Evolutionary conservation across 805 yeast species (phyloP), one percentile per base, ranked within the genome.

Genomic region (Yarrowia sp.): DNA sequence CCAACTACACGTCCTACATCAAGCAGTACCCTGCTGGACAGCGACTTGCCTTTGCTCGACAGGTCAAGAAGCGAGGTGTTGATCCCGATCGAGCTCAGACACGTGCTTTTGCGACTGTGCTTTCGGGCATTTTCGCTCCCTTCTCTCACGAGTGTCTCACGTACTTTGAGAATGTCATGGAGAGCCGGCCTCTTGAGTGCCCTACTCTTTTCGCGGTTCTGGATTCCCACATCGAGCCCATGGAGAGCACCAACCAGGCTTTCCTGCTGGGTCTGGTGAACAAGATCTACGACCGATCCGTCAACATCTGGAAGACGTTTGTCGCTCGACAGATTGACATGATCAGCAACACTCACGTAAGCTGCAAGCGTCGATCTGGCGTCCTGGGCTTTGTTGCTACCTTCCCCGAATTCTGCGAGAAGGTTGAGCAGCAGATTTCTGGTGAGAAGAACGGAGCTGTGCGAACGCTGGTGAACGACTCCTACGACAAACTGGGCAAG

Each of bases 261-360:
- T 89, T 80, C 66, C 73, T 81, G 19, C 75, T 81, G 63, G 77
- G 79, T 38, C 76, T 80, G 59, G 75, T 86, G 64, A 77, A 76
- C 31, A 82, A 81, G 64, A 66, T 84, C 5, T 73, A 76, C n/a
- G 83, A 83, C 27, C 81, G 81, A 69, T 75, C 84, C 44, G 74
- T 73, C 39, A 73, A 72, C 33, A 75, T 77, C 16, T 90, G 96
- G 96, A 73, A 74, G 18, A 81, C 81, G 64, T 83, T 81, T 65
- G 72, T 86, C 22, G 81, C 80, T 16, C 74, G 73, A n/a, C 90
- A 88, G 70, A 72, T 81, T 6, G 73, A 77, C 29, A 65, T 68
- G 14, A 76, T 84, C 16, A 78, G 77, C 39, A 76, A 79, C 62
- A 71, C 70, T 38, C 70, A 68, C 7, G 67, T 69, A 60, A 75